phyloP scores from a whole-genome alignment of 106 monocot genomes.

The Dendrobium nobile region DNA sequence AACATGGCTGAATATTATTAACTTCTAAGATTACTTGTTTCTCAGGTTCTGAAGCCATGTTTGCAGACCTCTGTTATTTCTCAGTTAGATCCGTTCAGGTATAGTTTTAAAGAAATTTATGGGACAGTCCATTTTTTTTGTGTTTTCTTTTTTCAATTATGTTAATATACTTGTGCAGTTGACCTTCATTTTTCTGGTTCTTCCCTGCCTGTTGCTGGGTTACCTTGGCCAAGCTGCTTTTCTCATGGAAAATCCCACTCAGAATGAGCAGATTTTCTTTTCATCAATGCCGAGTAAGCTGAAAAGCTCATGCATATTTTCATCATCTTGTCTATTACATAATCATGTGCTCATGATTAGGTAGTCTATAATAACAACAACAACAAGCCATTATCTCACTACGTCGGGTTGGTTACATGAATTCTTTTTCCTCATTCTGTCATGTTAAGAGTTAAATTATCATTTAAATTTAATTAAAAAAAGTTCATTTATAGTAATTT shows the following conservation, averaged over 20 bases:
- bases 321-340: constrained; percentile 1
- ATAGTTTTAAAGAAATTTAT: constrained; percentile 4
- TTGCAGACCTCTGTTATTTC: constrained; percentile 97
- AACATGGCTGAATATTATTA: not conserved
- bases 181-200: constrained; percentile 82
- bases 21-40: not conserved
- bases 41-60: constrained; percentile 98
- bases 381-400: no score
- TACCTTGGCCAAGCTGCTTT: constrained; percentile 98
- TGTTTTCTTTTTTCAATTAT: not conserved
- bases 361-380: not conserved
- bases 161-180: constrained; percentile 44
- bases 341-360: not conserved
- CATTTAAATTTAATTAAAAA: no score
- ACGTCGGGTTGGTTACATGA: no score
- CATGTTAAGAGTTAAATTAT: no score
- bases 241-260: constrained; percentile 67
- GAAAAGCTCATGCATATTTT: constrained; percentile 1
- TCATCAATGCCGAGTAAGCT: constrained; percentile 83
- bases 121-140: not conserved
- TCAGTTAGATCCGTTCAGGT: constrained; percentile 97
- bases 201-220: constrained; percentile 89
- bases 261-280: constrained; percentile 83
- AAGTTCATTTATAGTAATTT: no score
- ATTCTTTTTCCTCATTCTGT: no score